Evolutionary conservation across 2,329 filamentous ascomycete genomes (phyloP), one percentile per base, ranked within the genome.

Genomic region (Teratosphaeria destructans): DNA sequence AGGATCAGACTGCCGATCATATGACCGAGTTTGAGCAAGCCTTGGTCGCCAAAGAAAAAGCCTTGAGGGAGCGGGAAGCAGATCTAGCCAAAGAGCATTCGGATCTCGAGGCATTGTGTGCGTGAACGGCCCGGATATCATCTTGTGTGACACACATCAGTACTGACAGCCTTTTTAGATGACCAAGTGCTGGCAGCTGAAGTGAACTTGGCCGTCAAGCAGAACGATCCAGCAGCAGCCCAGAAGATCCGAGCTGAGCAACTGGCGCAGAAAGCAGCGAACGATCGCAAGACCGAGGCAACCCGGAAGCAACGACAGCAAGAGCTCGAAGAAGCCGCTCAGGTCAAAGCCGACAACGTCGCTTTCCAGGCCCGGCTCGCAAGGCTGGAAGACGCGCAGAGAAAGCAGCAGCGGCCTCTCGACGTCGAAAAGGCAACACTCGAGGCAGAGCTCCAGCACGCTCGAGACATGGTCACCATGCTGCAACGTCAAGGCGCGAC

Each of bases 221-320:
- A 43, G 34, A 58, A 37, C 23, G 57, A 55, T 26, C 29, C 54
- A n/a, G 52, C 37, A 39, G 52, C 52, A 10, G 34, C 53, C 10
- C 23, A 53, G n/a, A 59, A 55, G 57, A 39, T 32, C 34, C 52
- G 32, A 7, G 57, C 54, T 7, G 57, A 59, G 26, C 52, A 49
- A 26, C 52, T 39, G 6, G 57, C 57, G n/a, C 57, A 55, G 19
- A 52, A 52, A 27, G 23, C 27, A 12, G 54, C 54, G 12, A 39
- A 55, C 12, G 52, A 62, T 49, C 56, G 55, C 23, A 62, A 62
- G 55, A 60, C 56, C 47, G 61, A 57, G 14, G 57, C 54, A 12
- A 55, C 55, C 5, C 52, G 56, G 11, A 49, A 60, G 32, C 55
- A 57, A 35, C 52, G 52, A 23, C 52, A 59, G 57, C 19, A 49